Evolutionary conservation across 768 basidiomycete species (phyloP), one percentile per base, ranked within the genome.

Genomic region (Dentipellis sp.): DNA sequence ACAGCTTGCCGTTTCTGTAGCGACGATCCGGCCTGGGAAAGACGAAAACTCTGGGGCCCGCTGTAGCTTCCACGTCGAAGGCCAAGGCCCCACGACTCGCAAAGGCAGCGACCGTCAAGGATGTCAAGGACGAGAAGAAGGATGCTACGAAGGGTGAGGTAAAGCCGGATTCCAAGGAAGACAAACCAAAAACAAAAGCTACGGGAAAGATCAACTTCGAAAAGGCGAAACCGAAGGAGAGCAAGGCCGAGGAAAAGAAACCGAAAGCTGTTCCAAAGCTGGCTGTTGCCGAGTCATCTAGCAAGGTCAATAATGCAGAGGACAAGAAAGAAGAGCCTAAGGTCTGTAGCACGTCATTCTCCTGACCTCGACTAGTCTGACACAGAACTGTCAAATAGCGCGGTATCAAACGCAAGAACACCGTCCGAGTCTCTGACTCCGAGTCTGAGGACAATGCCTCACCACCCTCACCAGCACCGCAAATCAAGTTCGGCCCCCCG

Each of bases 161-260:
- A 36, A 68, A 71, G 48, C 63, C 62, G 23, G 63, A 63, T 16
- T 57, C 57, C 22, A 61, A 64, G 45, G 63, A 68, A 34, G 64
- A 62, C 36, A 66, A 68, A 60, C 46, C 66, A 64, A 63, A 73
- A 64, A 60, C 69, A 0, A 73, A 69, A 51, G 57, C 65, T 29
- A 66, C 75, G 2, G 83, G 82, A 4, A 82, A 79, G 63, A 72
- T 85, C 6, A 79, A 84, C 60, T 86, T 58, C 21, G 36, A 50
- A 52, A 59, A 63, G 53, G 59, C 62, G 22, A 62, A 59, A 47
- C 40, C 49, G 19, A 52, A 59, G 54, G 60, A 65, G 56, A 51
- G 45, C 14, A 56, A 53, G 47, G 65, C 52, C 35, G 51, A 35
- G 8, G 58, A 54, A 14, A 38, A 12, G 36, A 56, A 29, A 6